phyloP scores from a whole-genome alignment of 1,284 basidiomycete genomes.

The Heterobasidion annosum region DNA sequence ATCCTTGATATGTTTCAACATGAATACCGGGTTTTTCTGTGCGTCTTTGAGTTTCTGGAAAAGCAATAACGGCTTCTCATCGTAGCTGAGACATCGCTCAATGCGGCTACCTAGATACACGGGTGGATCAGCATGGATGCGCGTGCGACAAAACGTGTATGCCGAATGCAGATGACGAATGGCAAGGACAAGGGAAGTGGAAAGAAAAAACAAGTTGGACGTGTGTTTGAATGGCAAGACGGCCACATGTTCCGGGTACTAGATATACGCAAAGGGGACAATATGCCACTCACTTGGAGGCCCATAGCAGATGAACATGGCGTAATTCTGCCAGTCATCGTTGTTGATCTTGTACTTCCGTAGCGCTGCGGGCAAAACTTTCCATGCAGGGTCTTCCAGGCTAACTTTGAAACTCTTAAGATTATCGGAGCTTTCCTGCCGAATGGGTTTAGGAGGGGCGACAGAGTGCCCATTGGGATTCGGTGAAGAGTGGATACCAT shows the following conservation, averaged over 20 bases:
- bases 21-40: conserved; percentile 97
- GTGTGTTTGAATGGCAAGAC: too few species aligned
- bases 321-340: conserved; percentile 98
- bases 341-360: conserved; percentile 99
- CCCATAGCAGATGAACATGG: conserved; percentile 98
- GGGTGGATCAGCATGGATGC: too few species aligned
- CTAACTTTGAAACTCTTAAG: conserved; percentile 86
- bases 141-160: not conserved
- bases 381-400: conserved; percentile 96
- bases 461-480: conserved; percentile 18
- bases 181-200: too few species aligned
- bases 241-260: too few species aligned
- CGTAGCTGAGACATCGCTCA: conserved; percentile 94
- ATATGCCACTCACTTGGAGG: conserved; percentile 56
- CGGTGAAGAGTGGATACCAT: conserved; percentile 13
- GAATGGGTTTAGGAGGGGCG: conserved; percentile 32
- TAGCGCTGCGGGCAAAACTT: conserved; percentile 93
- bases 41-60: conserved; percentile 97
- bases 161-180: not conserved
- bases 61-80: conserved; percentile 94
- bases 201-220: too few species aligned
- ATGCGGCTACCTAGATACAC: conserved; percentile 51
- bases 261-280: not conserved
- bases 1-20: conserved; percentile 97
- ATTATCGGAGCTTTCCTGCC: conserved; percentile 67